Evolutionary conservation across 1,284 basidiomycete species (phyloP).

Genomic region (Papiliotrema fonsecae): DNA sequence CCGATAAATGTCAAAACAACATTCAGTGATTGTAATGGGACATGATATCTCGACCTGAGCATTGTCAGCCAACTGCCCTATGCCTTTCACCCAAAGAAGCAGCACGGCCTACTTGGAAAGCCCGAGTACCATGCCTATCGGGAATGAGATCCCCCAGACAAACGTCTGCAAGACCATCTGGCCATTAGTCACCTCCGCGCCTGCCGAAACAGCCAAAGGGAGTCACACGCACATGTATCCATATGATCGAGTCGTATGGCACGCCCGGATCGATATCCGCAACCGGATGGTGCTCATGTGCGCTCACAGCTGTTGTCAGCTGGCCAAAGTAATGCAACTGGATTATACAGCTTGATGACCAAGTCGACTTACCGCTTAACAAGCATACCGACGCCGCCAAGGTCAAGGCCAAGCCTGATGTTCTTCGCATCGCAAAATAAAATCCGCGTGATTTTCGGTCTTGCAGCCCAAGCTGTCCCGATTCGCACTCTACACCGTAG

Average conservation of each 20-base stretch:
- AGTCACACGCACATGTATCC: slow-evolving; percentile 56
- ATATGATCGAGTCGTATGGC: slow-evolving; percentile 71
- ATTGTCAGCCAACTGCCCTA: neutral
- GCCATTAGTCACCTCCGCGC: neutral
- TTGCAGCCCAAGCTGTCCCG: no score
- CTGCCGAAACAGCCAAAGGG: neutral
- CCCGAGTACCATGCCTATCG: slow-evolving; percentile 80
- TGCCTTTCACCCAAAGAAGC: neutral
- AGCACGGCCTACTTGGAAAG: slow-evolving; percentile 57
- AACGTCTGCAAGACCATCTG: slow-evolving; percentile 64
- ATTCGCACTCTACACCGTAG: no score
- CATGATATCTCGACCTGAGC: slow-evolving; percentile 64
- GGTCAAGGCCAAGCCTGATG: no score
- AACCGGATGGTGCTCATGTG: slow-evolving; percentile 57
- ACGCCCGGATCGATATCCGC: slow-evolving; percentile 61
- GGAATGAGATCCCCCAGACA: slow-evolving; percentile 78
- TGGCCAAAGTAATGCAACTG: neutral
- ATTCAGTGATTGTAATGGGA: slow-evolving; percentile 70
- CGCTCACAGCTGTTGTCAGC: slow-evolving; percentile 15
- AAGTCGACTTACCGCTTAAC: neutral
- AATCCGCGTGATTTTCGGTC: no score
- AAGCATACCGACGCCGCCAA: no score
- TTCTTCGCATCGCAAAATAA: no score
- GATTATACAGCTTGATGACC: neutral
- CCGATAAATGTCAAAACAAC: slow-evolving; percentile 66